These are phyloP conservation scores for Monilinia vaccinii-corymbosi DNA, from an alignment of 2,329 filamentous ascomycete genomes.

Conservation along the genomic window DNA sequence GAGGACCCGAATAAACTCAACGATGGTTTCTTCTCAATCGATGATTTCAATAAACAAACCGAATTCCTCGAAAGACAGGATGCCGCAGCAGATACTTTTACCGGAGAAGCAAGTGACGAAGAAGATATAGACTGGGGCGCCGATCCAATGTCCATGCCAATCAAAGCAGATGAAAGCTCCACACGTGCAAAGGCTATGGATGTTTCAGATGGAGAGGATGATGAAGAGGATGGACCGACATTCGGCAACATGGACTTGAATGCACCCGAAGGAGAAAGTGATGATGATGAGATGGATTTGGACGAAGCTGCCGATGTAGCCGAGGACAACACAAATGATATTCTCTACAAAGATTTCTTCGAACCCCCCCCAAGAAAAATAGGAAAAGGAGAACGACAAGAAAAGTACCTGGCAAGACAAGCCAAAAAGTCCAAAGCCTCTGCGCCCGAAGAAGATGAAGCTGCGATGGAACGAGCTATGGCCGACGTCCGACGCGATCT, in stretches of 20 bases:
- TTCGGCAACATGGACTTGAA: constrained; percentile 73
- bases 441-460: constrained; percentile 42
- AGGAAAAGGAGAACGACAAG: constrained; percentile 41
- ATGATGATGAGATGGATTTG: constrained; percentile 42
- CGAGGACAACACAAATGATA: constrained; percentile 69
- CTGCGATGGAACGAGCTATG: constrained; percentile 74
- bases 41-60: constrained; percentile 92
- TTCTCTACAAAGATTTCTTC: constrained; percentile 92
- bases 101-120: constrained; percentile 68
- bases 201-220: constrained; percentile 33
- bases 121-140: constrained; percentile 83
- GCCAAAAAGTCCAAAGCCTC: constrained; percentile 32
- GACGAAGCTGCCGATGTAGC: constrained; percentile 47
- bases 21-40: constrained; percentile 96
- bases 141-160: constrained; percentile 53
- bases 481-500: constrained; percentile 79
- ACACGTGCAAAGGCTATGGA: constrained; percentile 28
- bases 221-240: constrained; percentile 65
- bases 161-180: constrained; percentile 23
- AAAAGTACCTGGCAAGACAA: constrained; percentile 31
- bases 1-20: constrained; percentile 80
- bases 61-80: constrained; percentile 86
- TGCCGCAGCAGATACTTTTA: constrained; percentile 63
- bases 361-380: constrained; percentile 70
- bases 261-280: constrained; percentile 60